Evolutionary conservation across 2,329 filamentous ascomycete genomes (phyloP).

Genomic region (Clonostachys byssicola): DNA sequence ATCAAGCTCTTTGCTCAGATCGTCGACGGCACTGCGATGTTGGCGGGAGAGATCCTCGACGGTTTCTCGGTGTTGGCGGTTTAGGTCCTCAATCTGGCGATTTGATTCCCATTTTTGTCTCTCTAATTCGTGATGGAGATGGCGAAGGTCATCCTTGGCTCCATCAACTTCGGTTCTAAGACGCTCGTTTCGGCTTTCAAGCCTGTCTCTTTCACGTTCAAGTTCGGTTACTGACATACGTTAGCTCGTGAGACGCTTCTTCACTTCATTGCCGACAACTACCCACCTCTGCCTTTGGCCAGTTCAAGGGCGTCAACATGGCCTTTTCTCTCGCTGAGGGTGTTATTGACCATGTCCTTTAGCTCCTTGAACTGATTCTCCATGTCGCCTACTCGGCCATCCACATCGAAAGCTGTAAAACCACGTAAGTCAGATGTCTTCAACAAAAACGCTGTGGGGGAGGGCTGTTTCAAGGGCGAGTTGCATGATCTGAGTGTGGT

Average conservation of each 20-base stretch:
- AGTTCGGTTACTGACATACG: conserved; percentile 36
- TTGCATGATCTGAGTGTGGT: conserved; percentile 22
- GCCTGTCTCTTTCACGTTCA: conserved; percentile 38
- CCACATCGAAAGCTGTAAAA: conserved; percentile 73
- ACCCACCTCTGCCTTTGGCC: conserved; percentile 71
- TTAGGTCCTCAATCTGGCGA: conserved; percentile 50
- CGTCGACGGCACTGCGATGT: conserved; percentile 23
- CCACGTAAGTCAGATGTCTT: conserved; percentile 68
- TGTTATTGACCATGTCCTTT: conserved; percentile 67
- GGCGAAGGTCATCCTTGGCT: conserved; percentile 26
- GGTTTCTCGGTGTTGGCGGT: conserved; percentile 25
- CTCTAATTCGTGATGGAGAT: conserved; percentile 26
- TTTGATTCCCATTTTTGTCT: conserved; percentile 27
- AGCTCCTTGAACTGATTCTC: conserved; percentile 70
- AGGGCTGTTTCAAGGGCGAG: conserved; percentile 31
- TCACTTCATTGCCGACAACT: conserved; percentile 1
- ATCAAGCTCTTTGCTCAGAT: conserved; percentile 39
- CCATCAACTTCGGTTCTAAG: conserved; percentile 61
- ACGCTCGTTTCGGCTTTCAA: conserved; percentile 39
- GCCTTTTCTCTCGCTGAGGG: conserved; percentile 62
- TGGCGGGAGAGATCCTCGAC: conserved; percentile 27
- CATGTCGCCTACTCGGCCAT: conserved; percentile 71
- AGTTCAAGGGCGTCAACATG: conserved; percentile 72
- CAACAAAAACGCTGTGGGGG: conserved; percentile 55
- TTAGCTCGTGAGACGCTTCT: conserved; percentile 4